Conservation (phyloP, 495 filamentous ascomycete genomes). For the Daldinia loculata region DNA sequence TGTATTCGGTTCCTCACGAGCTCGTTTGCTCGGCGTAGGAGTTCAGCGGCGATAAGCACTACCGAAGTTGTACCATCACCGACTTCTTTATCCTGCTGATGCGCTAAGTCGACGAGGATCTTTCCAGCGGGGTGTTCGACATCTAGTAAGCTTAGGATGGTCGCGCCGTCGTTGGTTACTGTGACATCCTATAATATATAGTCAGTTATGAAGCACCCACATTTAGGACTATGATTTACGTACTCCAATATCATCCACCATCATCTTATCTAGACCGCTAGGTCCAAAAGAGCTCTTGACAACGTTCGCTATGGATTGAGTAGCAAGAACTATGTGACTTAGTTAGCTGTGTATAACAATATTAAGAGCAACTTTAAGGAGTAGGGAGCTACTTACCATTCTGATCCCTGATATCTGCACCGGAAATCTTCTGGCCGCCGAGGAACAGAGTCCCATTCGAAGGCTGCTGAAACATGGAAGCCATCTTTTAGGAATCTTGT, state of each 20-base stretch:
- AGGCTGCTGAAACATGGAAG: conserved; percentile 87
- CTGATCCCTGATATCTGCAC: conserved; percentile 93
- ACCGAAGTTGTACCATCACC: conserved; percentile 98
- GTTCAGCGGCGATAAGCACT: conserved; percentile 95
- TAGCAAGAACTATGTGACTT: conserved; percentile 76
- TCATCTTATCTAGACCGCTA: conserved; percentile 99
- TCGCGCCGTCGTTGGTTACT: conserved; percentile 98
- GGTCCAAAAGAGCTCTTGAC: conserved; percentile 99
- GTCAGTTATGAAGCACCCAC: conserved; percentile 30
- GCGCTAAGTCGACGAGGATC: conserved; percentile 96
- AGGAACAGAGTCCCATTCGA: conserved; percentile 91
- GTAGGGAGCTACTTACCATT: conserved; percentile 70
- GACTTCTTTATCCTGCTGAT: conserved; percentile 98
- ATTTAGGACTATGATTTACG: conserved; percentile 40
- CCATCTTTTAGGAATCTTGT: conserved; percentile 62
- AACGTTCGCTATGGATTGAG: conserved; percentile 96
- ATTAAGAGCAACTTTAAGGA: neutral
- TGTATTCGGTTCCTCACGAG: conserved; percentile 99
- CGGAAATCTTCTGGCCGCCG: conserved; percentile 93
- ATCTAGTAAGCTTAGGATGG: conserved; percentile 92
- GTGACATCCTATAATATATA: conserved; percentile 80
- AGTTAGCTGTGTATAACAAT: conserved; percentile 22
- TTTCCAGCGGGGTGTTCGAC: conserved; percentile 98
- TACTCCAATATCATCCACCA: conserved; percentile 99
- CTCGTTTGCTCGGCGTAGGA: conserved; percentile 93